Base-by-base conservation (phyloP, 1,284 basidiomycete genomes). In the Apiotrichum porosum region DNA sequence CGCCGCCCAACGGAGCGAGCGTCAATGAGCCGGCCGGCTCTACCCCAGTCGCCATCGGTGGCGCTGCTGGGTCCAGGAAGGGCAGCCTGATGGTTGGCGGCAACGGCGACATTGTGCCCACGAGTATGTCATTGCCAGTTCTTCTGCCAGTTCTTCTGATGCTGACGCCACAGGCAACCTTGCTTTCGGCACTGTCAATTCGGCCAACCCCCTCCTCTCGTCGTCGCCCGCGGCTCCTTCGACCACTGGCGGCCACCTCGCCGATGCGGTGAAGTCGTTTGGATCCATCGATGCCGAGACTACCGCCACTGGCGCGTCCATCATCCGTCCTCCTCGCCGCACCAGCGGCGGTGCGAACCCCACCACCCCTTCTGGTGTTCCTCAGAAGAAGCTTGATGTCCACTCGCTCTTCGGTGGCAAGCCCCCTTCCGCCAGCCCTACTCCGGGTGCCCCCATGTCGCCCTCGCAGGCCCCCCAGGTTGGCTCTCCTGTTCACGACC, bases 121-220 rank as follows among this genome's bases (percentile, higher is more conserved):
- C 58, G 41, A 60, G 69, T 65, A 47, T 33, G 14, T 15, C 13
- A 33, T 15, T 6, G 17, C 32, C 32, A 6, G 17, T 33, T n/a
- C n/a, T n/a, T n/a, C n/a, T n/a, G n/a, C 26, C 26, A 28, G 8
- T 14, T 3, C 17, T n/a, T 24, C 17, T 31, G 12, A 24, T 14
- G 18, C 31, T 37, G 28, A 38, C 45, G 17, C 38, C 40, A 4
- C 48, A 68, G 68, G 66, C 37, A 62, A 57, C 49, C 51, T 86
- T 80, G 56, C 65, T 28, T 91, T 91, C 75, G 88, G 88, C 61
- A 89, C 88, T 37, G 86, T 91, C 49, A 85, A 87, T 63, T 80
- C 69, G 22, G 69, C 72, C 21, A 68, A 66, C 48, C 57, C 71
- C 1, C 47, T 66, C 28, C 57, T 75, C 24, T 74, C 73, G 3